Evolutionary conservation across 192 early-diverging fungal genomes (phyloP).

Genomic region (Mortierella alpina): DNA sequence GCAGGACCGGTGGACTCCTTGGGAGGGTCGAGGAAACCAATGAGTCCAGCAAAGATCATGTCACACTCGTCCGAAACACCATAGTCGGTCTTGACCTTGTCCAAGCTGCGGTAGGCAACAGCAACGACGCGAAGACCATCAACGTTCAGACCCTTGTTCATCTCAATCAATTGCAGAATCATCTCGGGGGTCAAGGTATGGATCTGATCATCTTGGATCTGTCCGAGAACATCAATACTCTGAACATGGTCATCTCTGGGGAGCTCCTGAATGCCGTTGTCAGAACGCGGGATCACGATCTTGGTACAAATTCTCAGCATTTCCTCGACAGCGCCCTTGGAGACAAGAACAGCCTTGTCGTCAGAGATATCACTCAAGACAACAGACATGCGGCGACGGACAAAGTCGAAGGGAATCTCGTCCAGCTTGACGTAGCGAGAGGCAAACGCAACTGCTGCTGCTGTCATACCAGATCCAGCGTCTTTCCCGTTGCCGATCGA

Average conservation of each 20-base stretch:
- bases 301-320: constrained; percentile 55
- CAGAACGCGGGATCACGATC: constrained; percentile 28
- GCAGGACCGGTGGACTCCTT: constrained; percentile 56
- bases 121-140: constrained; percentile 62
- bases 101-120: constrained; percentile 54
- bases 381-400: constrained; percentile 63
- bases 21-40: constrained; percentile 64
- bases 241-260: too few relatives aligned
- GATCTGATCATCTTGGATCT: constrained; percentile 1
- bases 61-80: constrained; percentile 50
- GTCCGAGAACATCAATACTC: constrained; percentile 11
- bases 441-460: constrained; percentile 23
- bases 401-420: constrained; percentile 67
- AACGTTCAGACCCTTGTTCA: constrained; percentile 46
- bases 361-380: constrained; percentile 39
- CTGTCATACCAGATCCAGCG: not conserved
- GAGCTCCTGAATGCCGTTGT: constrained; percentile 30
- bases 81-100: constrained; percentile 20
- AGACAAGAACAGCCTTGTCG: constrained; percentile 35
- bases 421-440: constrained; percentile 46
- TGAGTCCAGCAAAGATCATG: constrained; percentile 58
- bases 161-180: constrained; percentile 15
- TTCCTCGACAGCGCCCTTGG: constrained; percentile 63
- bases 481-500: constrained; percentile 2
- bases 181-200: constrained; percentile 35